phyloP scores from a whole-genome alignment of 306 rosid species.

The Inga leiocalycina region DNA sequence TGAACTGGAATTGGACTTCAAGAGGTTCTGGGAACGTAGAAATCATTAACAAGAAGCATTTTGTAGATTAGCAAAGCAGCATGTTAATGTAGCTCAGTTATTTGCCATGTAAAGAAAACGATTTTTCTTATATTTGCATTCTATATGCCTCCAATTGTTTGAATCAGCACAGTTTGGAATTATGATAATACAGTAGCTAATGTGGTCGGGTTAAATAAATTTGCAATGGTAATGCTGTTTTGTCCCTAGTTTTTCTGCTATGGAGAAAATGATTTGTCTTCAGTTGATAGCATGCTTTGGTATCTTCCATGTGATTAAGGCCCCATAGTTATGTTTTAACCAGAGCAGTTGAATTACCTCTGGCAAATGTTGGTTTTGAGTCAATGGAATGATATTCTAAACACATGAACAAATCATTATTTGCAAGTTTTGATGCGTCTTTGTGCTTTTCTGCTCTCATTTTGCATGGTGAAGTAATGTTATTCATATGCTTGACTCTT shows the following conservation, averaged over 20 bases:
- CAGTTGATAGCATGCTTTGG: no score
- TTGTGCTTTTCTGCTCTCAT: constrained; percentile 26
- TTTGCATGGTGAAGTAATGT: constrained; percentile 31
- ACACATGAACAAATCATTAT: constrained; percentile 3
- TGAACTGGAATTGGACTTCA: constrained; percentile 99
- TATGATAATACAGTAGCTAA: constrained; percentile 9
- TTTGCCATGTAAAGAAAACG: no score
- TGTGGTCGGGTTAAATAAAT: background rate
- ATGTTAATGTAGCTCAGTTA: no score
- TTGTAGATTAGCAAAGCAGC: constrained; percentile 98
- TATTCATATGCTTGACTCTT: constrained; percentile 24
- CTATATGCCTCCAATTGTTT: constrained; percentile 31
- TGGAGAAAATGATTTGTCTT: no score
- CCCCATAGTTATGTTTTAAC: no score
- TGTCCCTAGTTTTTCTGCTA: no score
- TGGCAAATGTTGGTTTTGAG: no score
- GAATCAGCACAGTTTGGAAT: constrained; percentile 16
- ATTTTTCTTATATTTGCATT: constrained; percentile 38
- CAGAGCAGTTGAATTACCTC: no score
- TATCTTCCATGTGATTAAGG: no score
- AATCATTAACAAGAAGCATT: constrained; percentile 57
- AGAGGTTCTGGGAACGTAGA: constrained; percentile 83
- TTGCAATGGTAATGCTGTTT: background rate
- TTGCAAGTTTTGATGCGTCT: constrained; percentile 14
- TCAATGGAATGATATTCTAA: constrained; percentile 21